These are phyloP conservation scores for Elaeis guineensis DNA, from an alignment of 176 grass and related monocot genomes.

Conservation along the genomic window DNA sequence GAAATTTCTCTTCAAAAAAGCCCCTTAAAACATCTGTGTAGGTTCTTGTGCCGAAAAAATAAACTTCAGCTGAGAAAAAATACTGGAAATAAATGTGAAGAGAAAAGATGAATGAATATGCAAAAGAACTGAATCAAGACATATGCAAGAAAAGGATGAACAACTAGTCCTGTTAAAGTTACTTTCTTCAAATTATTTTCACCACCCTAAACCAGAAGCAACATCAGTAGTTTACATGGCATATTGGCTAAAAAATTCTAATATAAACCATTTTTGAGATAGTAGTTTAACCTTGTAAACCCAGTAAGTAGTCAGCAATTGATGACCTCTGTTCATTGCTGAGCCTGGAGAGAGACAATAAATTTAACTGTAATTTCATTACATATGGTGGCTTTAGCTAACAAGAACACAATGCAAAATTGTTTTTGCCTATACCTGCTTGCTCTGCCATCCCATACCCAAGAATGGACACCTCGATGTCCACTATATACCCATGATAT, in stretches of 20 bases:
- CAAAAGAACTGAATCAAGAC: conserved; percentile 4
- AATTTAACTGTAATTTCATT: too few species aligned
- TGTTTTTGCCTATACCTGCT: conserved; percentile 46
- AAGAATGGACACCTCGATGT: conserved; percentile 91
- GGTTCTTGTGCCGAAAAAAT: conserved; percentile 44
- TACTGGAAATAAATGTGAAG: conserved; percentile 13
- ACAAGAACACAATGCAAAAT: conserved; percentile 12
- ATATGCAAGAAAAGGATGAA: conserved; percentile 87
- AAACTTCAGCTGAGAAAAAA: background rate
- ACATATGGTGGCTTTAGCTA: too few species aligned
- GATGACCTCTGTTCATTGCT: conserved; percentile 83
- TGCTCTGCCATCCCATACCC: conserved; percentile 88
- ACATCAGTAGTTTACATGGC: conserved; percentile 6
- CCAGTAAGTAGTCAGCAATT: conserved; percentile 75
- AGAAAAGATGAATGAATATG: conserved; percentile 1
- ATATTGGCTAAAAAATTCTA: background rate
- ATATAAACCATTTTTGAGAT: background rate
- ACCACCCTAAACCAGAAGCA: conserved; percentile 42
- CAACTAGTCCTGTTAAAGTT: conserved; percentile 50
- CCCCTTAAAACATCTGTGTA: conserved; percentile 75
- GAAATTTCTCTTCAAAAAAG: conserved; percentile 73
- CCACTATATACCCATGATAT: conserved; percentile 97
- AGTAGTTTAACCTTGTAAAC: conserved; percentile 67
- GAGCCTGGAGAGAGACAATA: conserved; percentile 31
- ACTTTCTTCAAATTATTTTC: conserved; percentile 84